These are phyloP conservation scores for Lecanosticta acicola DNA, from an alignment of 2,329 filamentous ascomycete species.

Conservation along the genomic window DNA sequence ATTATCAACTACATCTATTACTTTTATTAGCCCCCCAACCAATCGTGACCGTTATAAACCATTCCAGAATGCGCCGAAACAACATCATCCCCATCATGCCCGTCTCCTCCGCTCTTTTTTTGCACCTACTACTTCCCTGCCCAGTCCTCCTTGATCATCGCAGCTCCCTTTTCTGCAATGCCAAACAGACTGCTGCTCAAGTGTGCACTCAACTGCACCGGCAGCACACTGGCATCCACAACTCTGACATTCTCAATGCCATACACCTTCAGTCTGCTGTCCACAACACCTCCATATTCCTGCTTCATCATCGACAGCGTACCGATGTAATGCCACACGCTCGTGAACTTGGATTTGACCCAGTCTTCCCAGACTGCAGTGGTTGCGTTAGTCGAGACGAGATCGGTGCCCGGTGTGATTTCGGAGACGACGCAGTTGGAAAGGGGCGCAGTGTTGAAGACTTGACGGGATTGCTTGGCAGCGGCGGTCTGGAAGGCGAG, in stretches of 20 bases:
- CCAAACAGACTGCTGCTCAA: slow-evolving; percentile 26
- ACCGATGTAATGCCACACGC: slow-evolving; percentile 28
- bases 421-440: slow-evolving; percentile 28
- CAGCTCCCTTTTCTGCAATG: slow-evolving; percentile 37
- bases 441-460: slow-evolving; percentile 24
- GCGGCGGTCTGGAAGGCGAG: slow-evolving; percentile 31
- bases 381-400: slow-evolving; percentile 8
- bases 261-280: slow-evolving; percentile 33
- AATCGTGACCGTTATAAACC: not conserved
- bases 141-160: slow-evolving; percentile 20
- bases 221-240: slow-evolving; percentile 32
- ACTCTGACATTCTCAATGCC: slow-evolving; percentile 34
- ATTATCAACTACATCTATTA: no score
- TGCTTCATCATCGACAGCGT: slow-evolving; percentile 28
- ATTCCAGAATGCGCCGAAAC: not conserved
- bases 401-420: slow-evolving; percentile 19
- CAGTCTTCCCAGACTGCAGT: slow-evolving; percentile 23
- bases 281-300: slow-evolving; percentile 33
- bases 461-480: slow-evolving; percentile 31
- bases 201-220: slow-evolving; percentile 23
- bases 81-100: not conserved
- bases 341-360: slow-evolving; percentile 23
- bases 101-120: not conserved
- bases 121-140: not conserved
- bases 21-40: no score